These are phyloP conservation scores for Acanthamoeba culbertsoni DNA, from an alignment of 208 protist species.

Conservation along the genomic window DNA sequence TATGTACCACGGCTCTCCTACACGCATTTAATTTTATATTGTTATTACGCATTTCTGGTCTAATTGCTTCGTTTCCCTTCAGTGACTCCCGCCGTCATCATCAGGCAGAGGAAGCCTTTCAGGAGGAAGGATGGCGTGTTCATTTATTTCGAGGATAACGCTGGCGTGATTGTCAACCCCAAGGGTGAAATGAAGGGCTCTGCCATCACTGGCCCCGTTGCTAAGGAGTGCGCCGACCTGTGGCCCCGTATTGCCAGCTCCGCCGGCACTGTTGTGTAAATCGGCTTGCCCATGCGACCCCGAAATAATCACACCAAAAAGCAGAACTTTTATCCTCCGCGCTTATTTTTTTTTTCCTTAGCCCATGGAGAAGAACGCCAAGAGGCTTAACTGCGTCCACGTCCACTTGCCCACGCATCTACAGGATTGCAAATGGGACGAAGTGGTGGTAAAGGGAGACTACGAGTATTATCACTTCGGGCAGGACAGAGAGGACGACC, in stretches of 20 bases:
- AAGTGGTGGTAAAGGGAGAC: not conserved
- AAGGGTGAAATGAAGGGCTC: conserved; percentile 99
- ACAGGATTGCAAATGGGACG: not conserved
- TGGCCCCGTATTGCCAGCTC: conserved; percentile 98
- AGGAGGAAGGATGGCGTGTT: conserved; percentile 96
- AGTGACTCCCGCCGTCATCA: conserved; percentile 95
- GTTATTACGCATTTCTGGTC: not conserved
- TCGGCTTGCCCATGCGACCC: not conserved
- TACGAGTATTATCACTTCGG: not conserved
- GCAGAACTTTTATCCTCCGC: not conserved
- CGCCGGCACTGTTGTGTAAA: conserved; percentile 56
- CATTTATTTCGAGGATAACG: conserved; percentile 99
- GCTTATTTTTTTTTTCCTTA: not conserved
- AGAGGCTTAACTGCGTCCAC: not conserved
- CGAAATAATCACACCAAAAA: conserved; percentile 1
- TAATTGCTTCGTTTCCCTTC: not conserved
- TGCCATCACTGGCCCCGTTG: conserved; percentile 98
- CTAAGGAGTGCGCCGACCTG: conserved; percentile 99
- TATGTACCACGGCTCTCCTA: not conserved
- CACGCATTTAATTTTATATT: not conserved
- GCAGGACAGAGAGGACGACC: not conserved
- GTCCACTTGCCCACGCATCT: not conserved
- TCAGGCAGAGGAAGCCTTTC: conserved; percentile 99
- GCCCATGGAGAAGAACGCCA: not conserved
- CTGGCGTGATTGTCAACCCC: conserved; percentile 99